phyloP scores from a whole-genome alignment of 202 grass and related monocot genomes.

The Dendrocalamus latiflorus region DNA sequence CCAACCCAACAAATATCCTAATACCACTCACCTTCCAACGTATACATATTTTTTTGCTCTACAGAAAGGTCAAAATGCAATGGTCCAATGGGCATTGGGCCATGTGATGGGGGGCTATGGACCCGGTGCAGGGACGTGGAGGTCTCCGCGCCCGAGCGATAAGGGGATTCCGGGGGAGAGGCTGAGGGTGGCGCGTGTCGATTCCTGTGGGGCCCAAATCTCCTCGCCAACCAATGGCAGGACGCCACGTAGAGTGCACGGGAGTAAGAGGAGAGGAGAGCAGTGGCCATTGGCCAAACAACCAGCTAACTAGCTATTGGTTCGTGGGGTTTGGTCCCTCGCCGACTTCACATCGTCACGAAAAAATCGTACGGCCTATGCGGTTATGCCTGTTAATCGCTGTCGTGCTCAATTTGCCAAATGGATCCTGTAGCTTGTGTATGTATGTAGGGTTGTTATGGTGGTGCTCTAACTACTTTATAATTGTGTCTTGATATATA shows the following conservation, averaged over 20 bases:
- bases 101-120: neutral
- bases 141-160: slow-evolving; percentile 10
- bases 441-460: neutral
- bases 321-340: neutral
- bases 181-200: slow-evolving; percentile 13
- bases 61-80: neutral
- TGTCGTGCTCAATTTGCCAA: neutral
- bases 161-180: slow-evolving; percentile 22
- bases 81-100: neutral
- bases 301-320: too few relatives aligned
- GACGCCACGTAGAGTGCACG: neutral
- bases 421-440: neutral
- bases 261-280: neutral
- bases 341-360: neutral
- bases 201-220: slow-evolving; percentile 24
- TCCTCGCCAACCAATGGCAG: neutral
- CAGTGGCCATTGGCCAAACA: slow-evolving; percentile 13
- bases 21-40: neutral
- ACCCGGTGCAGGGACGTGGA: slow-evolving; percentile 30
- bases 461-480: too few relatives aligned
- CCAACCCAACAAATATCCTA: neutral
- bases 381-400: neutral
- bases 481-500: too few relatives aligned
- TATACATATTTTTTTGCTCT: neutral
- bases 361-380: neutral